phyloP scores from a whole-genome alignment of 176 grass and related monocot genomes.

The Tuctoria greenei region DNA sequence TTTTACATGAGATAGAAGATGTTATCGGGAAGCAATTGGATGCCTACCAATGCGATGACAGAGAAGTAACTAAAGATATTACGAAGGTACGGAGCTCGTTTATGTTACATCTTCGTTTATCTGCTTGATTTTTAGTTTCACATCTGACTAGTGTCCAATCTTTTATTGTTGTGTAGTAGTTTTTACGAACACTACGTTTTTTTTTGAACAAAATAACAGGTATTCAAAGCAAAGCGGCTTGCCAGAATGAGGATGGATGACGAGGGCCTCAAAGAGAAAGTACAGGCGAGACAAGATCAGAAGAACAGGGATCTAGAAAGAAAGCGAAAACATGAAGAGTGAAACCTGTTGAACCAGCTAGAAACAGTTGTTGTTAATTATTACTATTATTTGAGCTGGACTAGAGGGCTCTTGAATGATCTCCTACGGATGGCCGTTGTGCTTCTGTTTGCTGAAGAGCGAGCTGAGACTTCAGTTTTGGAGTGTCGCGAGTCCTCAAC shows the following conservation, averaged over 20 bases:
- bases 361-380: not conserved
- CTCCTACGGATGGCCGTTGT: not conserved
- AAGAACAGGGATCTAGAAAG: slow-evolving; percentile 59
- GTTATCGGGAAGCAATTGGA: slow-evolving; percentile 58
- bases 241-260: slow-evolving; percentile 75
- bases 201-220: slow-evolving; percentile 41
- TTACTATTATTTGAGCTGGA: too few relatives aligned
- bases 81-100: slow-evolving; percentile 50
- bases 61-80: slow-evolving; percentile 67
- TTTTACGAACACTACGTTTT: slow-evolving; percentile 1
- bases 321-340: slow-evolving; percentile 56
- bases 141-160: not conserved
- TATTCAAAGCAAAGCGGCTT: slow-evolving; percentile 77
- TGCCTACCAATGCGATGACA: slow-evolving; percentile 50
- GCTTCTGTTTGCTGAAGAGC: not conserved
- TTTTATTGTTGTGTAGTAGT: not conserved
- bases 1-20: slow-evolving; percentile 90
- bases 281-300: slow-evolving; percentile 63
- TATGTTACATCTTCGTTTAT: not conserved
- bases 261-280: slow-evolving; percentile 77
- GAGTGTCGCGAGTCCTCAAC: not conserved
- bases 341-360: not conserved
- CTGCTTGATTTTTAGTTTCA: not conserved
- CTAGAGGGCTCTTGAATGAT: not conserved
- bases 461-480: not conserved